These are phyloP conservation scores for Fraxinus dipetala DNA, from an alignment of 305 asterid species.

Conservation along the genomic window DNA sequence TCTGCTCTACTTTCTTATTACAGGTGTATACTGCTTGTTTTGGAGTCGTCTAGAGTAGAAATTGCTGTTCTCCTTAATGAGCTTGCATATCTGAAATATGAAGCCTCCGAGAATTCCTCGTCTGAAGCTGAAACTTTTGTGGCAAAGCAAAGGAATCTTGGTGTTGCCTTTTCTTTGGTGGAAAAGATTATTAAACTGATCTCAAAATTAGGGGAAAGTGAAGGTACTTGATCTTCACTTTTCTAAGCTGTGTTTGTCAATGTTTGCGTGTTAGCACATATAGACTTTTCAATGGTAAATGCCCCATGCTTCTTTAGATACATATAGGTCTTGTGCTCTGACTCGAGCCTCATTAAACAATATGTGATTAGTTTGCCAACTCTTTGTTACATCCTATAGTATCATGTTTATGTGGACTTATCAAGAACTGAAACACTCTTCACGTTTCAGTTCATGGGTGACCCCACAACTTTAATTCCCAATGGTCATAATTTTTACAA, in stretches of 20 bases:
- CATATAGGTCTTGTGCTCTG: background rate
- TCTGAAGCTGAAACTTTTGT: conserved; percentile 44
- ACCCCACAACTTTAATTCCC: background rate
- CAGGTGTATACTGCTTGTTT: conserved; percentile 82
- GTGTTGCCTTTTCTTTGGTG: conserved; percentile 68
- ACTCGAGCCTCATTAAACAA: background rate
- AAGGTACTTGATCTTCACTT: conserved; percentile 39
- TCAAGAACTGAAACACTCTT: background rate
- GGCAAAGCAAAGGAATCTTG: conserved; percentile 63
- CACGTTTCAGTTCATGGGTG: background rate
- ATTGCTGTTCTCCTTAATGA: conserved; percentile 85
- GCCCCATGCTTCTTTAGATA: background rate
- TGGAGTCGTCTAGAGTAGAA: conserved; percentile 92
- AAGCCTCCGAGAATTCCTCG: conserved; percentile 49
- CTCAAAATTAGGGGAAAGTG: conserved; percentile 61
- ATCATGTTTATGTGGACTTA: background rate
- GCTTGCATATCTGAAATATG: conserved; percentile 75
- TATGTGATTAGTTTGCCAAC: background rate
- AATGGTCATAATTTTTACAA: background rate
- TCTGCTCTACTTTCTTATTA: conserved; percentile 19
- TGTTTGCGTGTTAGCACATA: background rate
- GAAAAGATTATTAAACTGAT: conserved; percentile 79
- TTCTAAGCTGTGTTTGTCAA: conserved; percentile 1
- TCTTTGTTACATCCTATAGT: background rate
- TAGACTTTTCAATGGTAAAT: background rate